phyloP scores from a whole-genome alignment of 2,329 filamentous ascomycete genomes.

The Claviceps sp. region DNA sequence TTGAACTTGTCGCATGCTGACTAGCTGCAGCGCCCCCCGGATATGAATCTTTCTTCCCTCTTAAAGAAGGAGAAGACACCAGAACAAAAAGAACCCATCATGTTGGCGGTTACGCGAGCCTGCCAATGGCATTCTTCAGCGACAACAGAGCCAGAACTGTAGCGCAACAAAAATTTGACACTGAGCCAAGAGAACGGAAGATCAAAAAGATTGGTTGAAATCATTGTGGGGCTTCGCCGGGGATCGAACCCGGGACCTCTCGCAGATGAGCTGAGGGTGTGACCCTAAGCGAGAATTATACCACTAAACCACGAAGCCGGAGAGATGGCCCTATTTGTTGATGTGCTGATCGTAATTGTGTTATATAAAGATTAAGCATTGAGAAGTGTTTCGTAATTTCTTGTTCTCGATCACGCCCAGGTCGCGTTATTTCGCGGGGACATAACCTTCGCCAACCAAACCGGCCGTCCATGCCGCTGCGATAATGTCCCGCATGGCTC shows the following conservation, averaged over 20 bases:
- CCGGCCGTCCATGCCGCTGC: background rate
- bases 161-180: too few species aligned
- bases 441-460: background rate
- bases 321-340: background rate
- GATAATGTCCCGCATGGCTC: constrained; percentile 1
- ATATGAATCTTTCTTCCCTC: too few species aligned
- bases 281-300: constrained; percentile 8
- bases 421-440: too few species aligned
- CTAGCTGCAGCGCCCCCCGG: too few species aligned
- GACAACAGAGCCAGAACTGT: too few species aligned
- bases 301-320: constrained; percentile 7
- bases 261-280: constrained; percentile 4
- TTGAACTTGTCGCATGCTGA: too few species aligned
- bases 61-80: too few species aligned
- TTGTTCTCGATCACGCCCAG: too few species aligned
- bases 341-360: accelerated
- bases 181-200: background rate
- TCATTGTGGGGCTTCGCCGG: constrained; percentile 1
- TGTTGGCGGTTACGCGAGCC: too few species aligned
- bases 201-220: background rate
- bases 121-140: too few species aligned
- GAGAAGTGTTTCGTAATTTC: too few species aligned
- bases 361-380: accelerated
- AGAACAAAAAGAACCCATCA: too few species aligned
- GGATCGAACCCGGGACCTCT: constrained; percentile 7